phyloP scores from a whole-genome alignment of 306 rosid species.

The Malus fusca region DNA sequence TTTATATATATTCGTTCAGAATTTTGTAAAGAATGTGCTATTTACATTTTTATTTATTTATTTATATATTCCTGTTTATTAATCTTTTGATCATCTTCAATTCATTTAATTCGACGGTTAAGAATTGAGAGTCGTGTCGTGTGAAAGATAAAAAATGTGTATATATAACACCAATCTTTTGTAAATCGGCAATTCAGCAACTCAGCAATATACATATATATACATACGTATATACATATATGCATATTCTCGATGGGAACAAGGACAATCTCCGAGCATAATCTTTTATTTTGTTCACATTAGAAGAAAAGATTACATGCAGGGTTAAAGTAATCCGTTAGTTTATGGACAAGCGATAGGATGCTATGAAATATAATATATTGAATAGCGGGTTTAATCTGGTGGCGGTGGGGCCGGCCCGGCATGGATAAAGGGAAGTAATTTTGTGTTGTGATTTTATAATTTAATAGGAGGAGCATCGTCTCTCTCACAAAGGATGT shows the following conservation, averaged over 20 bases:
- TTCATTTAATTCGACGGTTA: too few species aligned
- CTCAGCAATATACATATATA: neutral
- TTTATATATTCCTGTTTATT: too few species aligned
- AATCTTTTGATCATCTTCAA: rapidly evolving
- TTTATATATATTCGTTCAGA: neutral
- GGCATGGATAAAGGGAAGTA: neutral
- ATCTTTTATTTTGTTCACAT: neutral
- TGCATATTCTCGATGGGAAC: neutral
- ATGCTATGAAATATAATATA: neutral
- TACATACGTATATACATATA: neutral
- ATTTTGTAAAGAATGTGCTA: neutral
- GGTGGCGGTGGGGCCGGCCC: neutral
- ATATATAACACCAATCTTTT: too few species aligned
- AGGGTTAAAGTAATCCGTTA: neutral
- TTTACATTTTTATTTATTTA: too few species aligned
- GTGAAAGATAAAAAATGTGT: too few species aligned
- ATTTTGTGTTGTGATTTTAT: neutral
- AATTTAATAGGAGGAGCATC: neutral
- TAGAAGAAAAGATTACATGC: neutral
- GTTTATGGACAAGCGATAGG: neutral
- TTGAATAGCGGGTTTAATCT: neutral
- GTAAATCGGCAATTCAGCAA: neutral
- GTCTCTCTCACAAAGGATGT: neutral
- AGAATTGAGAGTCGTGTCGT: neutral
- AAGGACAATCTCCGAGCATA: neutral